Percentiles rank a stretch among this genome's conserved stretches.
Conservation (phyloP, 805 yeast species). For the Torulaspora maleeae region DNA sequence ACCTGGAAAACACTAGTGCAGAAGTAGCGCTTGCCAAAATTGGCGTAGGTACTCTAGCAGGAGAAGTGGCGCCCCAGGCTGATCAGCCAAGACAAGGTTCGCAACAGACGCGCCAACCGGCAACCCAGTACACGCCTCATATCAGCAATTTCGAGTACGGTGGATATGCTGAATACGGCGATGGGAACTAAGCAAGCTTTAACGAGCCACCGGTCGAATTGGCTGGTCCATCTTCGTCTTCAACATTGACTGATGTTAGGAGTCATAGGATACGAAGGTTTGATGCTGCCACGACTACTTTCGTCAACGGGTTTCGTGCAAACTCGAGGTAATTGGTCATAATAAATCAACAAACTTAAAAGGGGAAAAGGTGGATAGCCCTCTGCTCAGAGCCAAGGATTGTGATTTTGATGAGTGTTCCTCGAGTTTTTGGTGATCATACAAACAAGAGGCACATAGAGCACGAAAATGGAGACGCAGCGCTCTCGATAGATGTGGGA, state of each 20-base stretch:
- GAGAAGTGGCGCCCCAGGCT: constrained; percentile 3
- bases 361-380: neutral
- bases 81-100: constrained; percentile 2
- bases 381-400: neutral
- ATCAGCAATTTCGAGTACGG: constrained; percentile 39
- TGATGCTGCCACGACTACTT: neutral
- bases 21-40: constrained; percentile 69
- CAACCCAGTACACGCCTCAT: constrained; percentile 13
- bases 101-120: constrained; percentile 1
- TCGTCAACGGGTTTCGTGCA: no score
- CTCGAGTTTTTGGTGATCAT: neutral
- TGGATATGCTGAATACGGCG: constrained; percentile 37
- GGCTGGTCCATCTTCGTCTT: neutral
- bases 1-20: constrained; percentile 66
- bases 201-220: neutral
- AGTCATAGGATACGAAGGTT: neutral
- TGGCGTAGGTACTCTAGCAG: constrained; percentile 77
- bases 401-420: constrained; percentile 1
- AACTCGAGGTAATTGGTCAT: no score
- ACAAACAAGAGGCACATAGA: constrained; percentile 3
- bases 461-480: constrained; percentile 1
- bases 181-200: constrained; percentile 8
- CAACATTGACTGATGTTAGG: neutral
- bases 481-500: neutral
- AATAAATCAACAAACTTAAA: neutral